Conservation (phyloP, 148 eudicot species). For the Vaccinium myrtillus region DNA sequence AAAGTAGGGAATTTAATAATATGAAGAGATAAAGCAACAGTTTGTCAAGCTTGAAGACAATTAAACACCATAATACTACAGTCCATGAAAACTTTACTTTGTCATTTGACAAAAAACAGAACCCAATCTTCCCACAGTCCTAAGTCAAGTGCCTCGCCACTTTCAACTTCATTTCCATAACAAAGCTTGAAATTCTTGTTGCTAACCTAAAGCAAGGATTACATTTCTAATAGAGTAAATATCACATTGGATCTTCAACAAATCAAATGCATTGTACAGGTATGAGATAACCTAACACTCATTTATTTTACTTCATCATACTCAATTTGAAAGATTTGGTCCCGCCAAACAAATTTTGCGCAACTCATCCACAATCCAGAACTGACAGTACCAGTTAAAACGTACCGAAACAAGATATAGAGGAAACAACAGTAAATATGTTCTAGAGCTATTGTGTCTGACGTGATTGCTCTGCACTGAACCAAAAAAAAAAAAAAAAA, state of each 20-base stretch:
- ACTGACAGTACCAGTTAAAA: neutral
- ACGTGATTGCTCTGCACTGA: neutral
- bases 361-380: neutral
- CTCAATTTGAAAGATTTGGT: neutral
- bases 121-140: neutral
- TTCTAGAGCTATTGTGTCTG: neutral
- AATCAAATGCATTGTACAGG: neutral
- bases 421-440: neutral
- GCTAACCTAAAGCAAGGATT: slow-evolving; percentile 7
- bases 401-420: neutral
- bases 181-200: neutral
- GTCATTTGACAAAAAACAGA: neutral
- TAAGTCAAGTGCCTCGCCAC: slow-evolving; percentile 3
- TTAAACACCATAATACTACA: neutral
- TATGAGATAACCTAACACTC: neutral
- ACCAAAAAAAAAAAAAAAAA: neutral
- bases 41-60: neutral
- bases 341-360: neutral
- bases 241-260: neutral
- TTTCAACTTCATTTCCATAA: neutral
- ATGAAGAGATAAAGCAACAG: neutral
- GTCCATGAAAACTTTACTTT: neutral
- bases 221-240: neutral
- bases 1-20: neutral
- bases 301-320: neutral